Evolutionary conservation across 257 asterid genomes (phyloP), one percentile per base, ranked within the genome.

Genomic region (Plectranthus barbatus): DNA sequence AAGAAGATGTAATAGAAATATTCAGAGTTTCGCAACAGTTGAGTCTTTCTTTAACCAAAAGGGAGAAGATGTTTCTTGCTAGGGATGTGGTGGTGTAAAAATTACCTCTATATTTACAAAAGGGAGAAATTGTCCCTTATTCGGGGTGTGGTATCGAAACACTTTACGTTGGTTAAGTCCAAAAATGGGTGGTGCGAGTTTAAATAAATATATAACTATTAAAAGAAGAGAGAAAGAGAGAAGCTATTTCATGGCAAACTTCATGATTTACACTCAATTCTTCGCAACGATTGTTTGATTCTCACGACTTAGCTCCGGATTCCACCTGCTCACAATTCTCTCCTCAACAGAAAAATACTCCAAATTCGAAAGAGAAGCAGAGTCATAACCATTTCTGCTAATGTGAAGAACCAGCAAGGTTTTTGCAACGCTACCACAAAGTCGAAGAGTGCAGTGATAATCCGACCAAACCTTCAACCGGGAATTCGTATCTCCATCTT

Each of bases 391-490:
- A 21, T 66, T 62, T 49, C 56, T 69, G 14, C 68, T 6, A 19
- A 88, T 53, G 20, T 71, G 33, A 62, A 91, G 83, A 70, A 83
- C 66, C 67, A 88, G 64, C 79, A 92, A 75, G 9, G 93, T 81
- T 60, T 92, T 92, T 0, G 87, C 95, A 53, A 92, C 98, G 34
- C 97, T 82, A 3, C 95, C 91, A 74, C 87, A 83, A 37, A 92
- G 85, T 24, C 97, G 81, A 60, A 92, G 91, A 5, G 91, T 79
- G 82, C 95, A 83, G 8, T 84, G 87, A 66, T 68, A 76, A 74
- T 91, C 97, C 2, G 97, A 88, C 98, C 98, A 88, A 37, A 80
- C 89, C 78, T 74, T 76, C 70, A 91, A 67, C 62, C 97, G 81
- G 6, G 72, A 80, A 26, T 76, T 77, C 11, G 44, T n/a, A 24